A percentile compares a stretch with the other conserved stretches of the same genome.
These are phyloP conservation scores for Lycium ferocissimum DNA, from an alignment of 257 asterid genomes.

Conservation along the genomic window DNA sequence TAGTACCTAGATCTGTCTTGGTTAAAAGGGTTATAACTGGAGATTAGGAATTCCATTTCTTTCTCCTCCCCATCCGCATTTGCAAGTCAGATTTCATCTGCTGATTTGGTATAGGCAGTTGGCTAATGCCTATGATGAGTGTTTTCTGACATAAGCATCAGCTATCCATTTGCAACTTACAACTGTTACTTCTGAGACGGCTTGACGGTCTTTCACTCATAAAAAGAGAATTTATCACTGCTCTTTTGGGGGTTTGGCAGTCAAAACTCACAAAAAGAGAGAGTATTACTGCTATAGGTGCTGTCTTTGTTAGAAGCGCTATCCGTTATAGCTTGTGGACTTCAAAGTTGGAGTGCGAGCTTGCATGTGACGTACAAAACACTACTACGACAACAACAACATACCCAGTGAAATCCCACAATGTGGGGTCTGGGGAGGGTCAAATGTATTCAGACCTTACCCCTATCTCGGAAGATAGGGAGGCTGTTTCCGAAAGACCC, in stretches of 20 bases:
- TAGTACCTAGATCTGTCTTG: background rate
- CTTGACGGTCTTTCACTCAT: background rate
- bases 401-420: no score
- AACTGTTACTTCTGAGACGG: background rate
- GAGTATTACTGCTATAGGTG: background rate
- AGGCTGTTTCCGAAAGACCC: no score
- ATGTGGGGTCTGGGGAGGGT: no score
- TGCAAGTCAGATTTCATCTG: background rate
- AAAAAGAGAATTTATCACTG: background rate
- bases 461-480: no score
- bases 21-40: background rate
- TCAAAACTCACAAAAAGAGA: background rate
- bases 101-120: conserved; percentile 4
- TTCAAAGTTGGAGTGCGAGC: background rate
- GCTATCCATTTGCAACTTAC: conserved; percentile 14
- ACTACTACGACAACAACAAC: background rate
- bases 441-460: no score
- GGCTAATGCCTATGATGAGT: background rate
- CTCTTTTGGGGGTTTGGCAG: background rate
- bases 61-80: background rate
- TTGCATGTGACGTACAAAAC: background rate
- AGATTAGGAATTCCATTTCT: conserved; percentile 1
- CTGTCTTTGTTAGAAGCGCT: background rate
- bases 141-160: background rate
- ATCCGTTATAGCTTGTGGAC: background rate